Evolutionary conservation across 208 protist genomes (phyloP), one percentile per base, ranked within the genome.

Genomic region (Lotmaria passim): DNA sequence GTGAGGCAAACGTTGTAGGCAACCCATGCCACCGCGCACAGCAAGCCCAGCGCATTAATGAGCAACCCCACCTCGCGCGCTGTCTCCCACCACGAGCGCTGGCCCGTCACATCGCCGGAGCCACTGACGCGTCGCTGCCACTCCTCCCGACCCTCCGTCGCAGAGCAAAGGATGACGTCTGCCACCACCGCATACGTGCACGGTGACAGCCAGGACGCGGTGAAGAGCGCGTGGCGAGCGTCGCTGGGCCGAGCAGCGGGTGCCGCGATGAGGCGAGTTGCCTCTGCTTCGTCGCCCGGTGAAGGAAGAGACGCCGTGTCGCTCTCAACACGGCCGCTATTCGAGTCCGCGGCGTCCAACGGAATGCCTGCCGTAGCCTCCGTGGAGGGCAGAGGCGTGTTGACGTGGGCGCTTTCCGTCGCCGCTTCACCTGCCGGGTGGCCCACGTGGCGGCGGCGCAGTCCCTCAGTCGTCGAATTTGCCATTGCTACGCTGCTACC

Each of bases 21-120:
- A 0, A 82, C n/a, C 73, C 69, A 84, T n/a, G 82, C 28, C 57
- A 82, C 79, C 19, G 55, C 70, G 38, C 60, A 61, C 21, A 85
- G 30, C 0, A 77, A 26, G 0, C 68, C 64, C 0, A 82, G 12
- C 17, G 78, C 75, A 48, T 90, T 90, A 17, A 75, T 1, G 7
- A 75, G 3, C 11, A 82, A 64, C 15, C 48, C 21, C n/a, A 71
- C 14, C 70, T 83, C 82, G 48, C 63, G 65, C n/a, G 30, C 11
- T 26, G 28, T 51, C 26, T 69, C 70, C 62, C 60, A 60, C 60
- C 74, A 75, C 61, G 66, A 63, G 1, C 24, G 39, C 44, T n/a
- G 38, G 26, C 48, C 63, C 38, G 46, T 36, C 43, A 33, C 62
- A n/a, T 68, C 68, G 19, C 51, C 64, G 8, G 47, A 36, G 7